Conservation (phyloP, 805 yeast genomes). For the Lachancea kluyveri region DNA sequence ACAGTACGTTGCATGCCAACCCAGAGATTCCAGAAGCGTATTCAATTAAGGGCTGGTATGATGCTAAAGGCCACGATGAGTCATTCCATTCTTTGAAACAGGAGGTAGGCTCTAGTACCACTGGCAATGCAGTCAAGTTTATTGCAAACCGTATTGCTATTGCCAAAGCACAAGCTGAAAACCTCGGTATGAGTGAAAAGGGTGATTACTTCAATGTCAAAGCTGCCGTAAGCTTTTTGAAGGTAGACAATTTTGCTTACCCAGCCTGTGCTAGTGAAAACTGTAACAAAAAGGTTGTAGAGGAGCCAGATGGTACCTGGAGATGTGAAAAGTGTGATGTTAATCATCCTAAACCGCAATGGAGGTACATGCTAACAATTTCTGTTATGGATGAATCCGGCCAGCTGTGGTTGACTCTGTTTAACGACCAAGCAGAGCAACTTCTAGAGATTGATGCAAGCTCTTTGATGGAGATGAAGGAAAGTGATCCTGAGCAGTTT, state of each 20-base stretch:
- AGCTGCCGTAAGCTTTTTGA: constrained; percentile 66
- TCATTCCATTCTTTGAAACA: constrained; percentile 55
- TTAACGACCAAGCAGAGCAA: constrained; percentile 75
- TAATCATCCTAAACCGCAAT: constrained; percentile 59
- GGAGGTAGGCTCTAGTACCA: constrained; percentile 39
- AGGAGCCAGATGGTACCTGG: constrained; percentile 71
- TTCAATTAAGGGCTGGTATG: constrained; percentile 91
- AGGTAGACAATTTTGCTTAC: constrained; percentile 73
- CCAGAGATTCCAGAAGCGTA: constrained; percentile 91
- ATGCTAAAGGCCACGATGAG: constrained; percentile 62
- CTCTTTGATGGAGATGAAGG: constrained; percentile 40
- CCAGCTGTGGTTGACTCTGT: constrained; percentile 78
- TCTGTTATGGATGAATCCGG: constrained; percentile 78
- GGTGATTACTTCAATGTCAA: constrained; percentile 74
- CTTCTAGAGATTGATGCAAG: constrained; percentile 64
- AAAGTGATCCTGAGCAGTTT: constrained; percentile 43
- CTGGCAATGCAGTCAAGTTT: constrained; percentile 33
- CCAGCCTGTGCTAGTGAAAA: constrained; percentile 78
- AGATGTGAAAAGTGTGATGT: constrained; percentile 89
- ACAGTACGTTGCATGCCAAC: constrained; percentile 68
- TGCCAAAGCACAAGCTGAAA: constrained; percentile 55
- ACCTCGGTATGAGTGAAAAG: constrained; percentile 66
- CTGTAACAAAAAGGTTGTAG: constrained; percentile 81
- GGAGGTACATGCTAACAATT: constrained; percentile 74
- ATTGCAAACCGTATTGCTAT: constrained; percentile 60